Percentiles rank a stretch among this genome's conserved stretches.
These are phyloP conservation scores for Eucalyptus erythrocorys DNA, from an alignment of 345 rosid genomes.

Conservation along the genomic window DNA sequence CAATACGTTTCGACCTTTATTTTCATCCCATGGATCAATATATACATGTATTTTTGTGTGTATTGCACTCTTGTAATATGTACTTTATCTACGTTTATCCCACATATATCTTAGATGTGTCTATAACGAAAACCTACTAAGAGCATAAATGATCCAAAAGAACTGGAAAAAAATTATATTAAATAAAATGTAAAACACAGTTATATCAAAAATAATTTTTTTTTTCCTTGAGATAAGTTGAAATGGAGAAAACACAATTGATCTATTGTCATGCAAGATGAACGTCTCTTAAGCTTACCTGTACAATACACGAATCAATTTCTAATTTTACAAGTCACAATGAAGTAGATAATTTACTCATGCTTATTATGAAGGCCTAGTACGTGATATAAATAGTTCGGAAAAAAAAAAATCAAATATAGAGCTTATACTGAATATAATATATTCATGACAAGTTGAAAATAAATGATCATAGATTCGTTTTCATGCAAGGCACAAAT, in stretches of 20 bases:
- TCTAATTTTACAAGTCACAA: not conserved
- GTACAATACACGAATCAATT: not conserved
- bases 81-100: not conserved
- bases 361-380: not conserved
- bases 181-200: not conserved
- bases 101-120: not conserved
- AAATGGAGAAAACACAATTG: too few species aligned
- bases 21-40: not conserved
- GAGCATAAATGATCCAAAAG: not conserved
- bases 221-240: too few species aligned
- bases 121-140: not conserved
- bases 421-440: not conserved
- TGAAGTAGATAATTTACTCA: not conserved
- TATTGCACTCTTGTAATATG: not conserved
- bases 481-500: not conserved
- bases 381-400: not conserved
- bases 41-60: not conserved
- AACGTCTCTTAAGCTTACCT: not conserved
- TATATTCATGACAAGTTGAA: not conserved
- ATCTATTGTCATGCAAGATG: not conserved
- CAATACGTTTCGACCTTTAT: fast-evolving
- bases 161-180: not conserved
- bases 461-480: not conserved
- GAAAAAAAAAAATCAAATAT: not conserved
- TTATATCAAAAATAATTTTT: not conserved